Evolutionary conservation across 148 eudicot genomes (phyloP), one percentile per base, ranked within the genome.

Genomic region (Dianthus caryophyllus): DNA sequence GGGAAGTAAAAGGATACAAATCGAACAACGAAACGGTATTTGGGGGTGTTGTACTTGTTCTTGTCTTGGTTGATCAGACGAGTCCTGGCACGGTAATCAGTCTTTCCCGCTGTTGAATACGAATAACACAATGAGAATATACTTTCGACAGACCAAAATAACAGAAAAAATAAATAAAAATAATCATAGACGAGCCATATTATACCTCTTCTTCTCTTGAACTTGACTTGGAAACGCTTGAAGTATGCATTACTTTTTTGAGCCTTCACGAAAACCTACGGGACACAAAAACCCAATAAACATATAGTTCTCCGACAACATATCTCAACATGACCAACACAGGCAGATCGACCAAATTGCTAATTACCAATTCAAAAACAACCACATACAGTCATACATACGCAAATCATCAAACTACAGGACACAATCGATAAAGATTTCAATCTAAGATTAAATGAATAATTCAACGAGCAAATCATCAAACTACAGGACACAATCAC

Each of bases 21-120:
- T 71, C 96, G 81, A 43, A 87, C 92, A 65, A 87, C 88, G 66
- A 65, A 84, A 0, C 92, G 92, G 53, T 81, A 89, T 63, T 89
- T 89, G 0, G 96, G 96, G 15, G 96, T 89, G 79, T 89, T 87
- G 77, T 89, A 90, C 67, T 90, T 90, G 84, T 90, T 90, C 77
- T 90, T 90, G 73, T 90, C 96, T 67, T 87, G 91, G 51, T 87
- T 87, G 36, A 87, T 84, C 63, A 87, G 54, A 10, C 88, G 91
- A 50, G 73, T 79, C 78, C 96, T 88, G 2, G 96, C 97, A 21
- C 96, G 79, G 65, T 91, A 91, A 64, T 91, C 97, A 25, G 97
- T 91, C 83, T 91, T 91, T 10, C 97, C 97, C 78, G 86, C 97
- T 90, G 80, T 54, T 4, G 2, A 41, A 55, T 44, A 56, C 26